A percentile compares a stretch with the other conserved stretches of the same genome.
Conservation (phyloP, 257 asterid species). For the Prunella vulgaris region DNA sequence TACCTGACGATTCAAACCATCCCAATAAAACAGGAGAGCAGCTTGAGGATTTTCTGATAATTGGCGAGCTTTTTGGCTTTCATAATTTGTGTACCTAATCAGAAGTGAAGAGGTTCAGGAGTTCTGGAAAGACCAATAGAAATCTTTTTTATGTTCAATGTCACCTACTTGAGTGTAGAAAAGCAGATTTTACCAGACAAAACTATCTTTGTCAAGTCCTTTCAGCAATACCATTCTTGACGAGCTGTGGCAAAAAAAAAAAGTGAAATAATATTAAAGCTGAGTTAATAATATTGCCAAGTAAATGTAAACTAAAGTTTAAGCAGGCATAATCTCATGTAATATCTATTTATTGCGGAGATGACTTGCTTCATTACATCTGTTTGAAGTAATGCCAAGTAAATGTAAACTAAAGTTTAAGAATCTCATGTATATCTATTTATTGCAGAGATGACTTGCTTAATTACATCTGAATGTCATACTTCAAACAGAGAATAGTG, state of each 20-base stretch:
- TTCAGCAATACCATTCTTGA: constrained; percentile 74
- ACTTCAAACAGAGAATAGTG: background rate
- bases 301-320: background rate
- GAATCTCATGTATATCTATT: constrained; percentile 10
- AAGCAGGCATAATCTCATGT: background rate
- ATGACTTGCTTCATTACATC: constrained; percentile 10
- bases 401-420: background rate
- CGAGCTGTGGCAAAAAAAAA: constrained; percentile 47
- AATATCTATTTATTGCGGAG: background rate
- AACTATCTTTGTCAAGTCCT: constrained; percentile 60
- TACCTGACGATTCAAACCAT: constrained; percentile 72
- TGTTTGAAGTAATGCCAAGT: background rate
- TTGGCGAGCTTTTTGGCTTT: constrained; percentile 65
- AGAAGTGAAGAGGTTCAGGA: constrained; percentile 19
- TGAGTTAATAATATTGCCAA: background rate
- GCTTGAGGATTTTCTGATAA: constrained; percentile 69
- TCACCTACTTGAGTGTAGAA: constrained; percentile 16
- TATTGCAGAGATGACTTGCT: constrained; percentile 5
- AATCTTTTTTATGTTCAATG: background rate
- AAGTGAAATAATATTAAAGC: background rate
- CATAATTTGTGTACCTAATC: constrained; percentile 71
- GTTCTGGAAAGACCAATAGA: constrained; percentile 6
- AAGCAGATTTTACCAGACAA: constrained; percentile 58
- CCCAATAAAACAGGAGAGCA: constrained; percentile 75
- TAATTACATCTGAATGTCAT: constrained; percentile 10